These are phyloP conservation scores for Pyrenochaeta sp. DNA, from an alignment of 2,329 filamentous ascomycete genomes.

Conservation along the genomic window DNA sequence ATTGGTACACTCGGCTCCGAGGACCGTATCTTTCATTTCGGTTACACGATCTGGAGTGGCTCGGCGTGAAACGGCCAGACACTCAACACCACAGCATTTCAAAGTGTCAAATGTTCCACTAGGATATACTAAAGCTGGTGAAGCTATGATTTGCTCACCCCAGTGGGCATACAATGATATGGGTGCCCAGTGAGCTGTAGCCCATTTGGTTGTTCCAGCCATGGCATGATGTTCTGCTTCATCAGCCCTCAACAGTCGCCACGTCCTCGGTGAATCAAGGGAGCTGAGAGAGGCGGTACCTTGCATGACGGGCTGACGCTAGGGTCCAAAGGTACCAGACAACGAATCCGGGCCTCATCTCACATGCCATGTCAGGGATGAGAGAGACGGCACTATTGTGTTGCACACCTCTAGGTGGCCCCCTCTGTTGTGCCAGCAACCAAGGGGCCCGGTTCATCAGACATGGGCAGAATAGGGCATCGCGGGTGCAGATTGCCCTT, in stretches of 20 bases:
- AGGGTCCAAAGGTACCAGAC: slow-evolving; percentile 21
- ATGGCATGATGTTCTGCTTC: slow-evolving; percentile 2
- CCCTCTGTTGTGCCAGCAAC: slow-evolving; percentile 1
- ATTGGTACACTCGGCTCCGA: slow-evolving; percentile 14
- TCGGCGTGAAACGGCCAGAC: background rate
- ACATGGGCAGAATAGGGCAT: background rate
- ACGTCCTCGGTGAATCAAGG: slow-evolving; percentile 9
- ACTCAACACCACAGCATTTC: slow-evolving; percentile 3
- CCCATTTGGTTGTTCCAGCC: slow-evolving; percentile 4
- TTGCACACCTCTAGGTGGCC: background rate
- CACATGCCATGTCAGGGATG: slow-evolving; percentile 29
- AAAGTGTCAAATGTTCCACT: no score
- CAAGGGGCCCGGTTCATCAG: background rate
- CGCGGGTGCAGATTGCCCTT: background rate
- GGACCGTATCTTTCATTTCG: slow-evolving; percentile 20
- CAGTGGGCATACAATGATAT: no score
- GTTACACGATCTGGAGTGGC: slow-evolving; percentile 8
- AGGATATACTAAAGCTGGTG: no score
- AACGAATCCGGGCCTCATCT: slow-evolving; percentile 14
- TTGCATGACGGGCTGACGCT: slow-evolving; percentile 32
- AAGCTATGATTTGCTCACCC: no score
- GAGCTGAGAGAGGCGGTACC: slow-evolving; percentile 25
- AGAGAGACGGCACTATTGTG: slow-evolving; percentile 1
- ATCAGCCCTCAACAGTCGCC: background rate
- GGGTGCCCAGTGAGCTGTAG: slow-evolving; percentile 4